Conservation (phyloP, 495 filamentous ascomycete genomes). For the Haplographium delicatum region DNA sequence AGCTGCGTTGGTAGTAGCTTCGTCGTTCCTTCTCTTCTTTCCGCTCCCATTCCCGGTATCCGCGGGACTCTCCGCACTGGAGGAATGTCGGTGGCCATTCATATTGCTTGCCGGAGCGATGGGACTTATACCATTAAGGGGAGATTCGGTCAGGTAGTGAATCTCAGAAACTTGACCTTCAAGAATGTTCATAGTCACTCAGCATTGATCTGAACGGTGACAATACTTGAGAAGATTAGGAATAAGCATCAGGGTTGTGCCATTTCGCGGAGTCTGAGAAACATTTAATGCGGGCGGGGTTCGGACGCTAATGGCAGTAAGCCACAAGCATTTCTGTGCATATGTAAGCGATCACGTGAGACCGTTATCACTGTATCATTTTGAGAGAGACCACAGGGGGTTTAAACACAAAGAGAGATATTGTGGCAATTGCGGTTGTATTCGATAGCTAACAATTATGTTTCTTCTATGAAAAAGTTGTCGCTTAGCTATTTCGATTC, state of each 20-base stretch:
- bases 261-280: not conserved
- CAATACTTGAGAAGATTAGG: not conserved
- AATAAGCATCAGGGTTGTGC: not conserved
- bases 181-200: constrained; percentile 45
- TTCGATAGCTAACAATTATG: too few relatives aligned
- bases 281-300: too few relatives aligned
- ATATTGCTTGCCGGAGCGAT: constrained; percentile 13
- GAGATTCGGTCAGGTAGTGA: constrained; percentile 37
- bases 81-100: constrained; percentile 26
- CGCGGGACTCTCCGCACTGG: constrained; percentile 27
- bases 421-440: too few relatives aligned
- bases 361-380: too few relatives aligned
- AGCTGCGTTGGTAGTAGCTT: constrained; percentile 21
- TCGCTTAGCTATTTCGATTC: too few relatives aligned
- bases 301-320: too few relatives aligned
- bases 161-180: constrained; percentile 52
- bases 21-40: constrained; percentile 40
- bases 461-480: too few relatives aligned
- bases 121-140: constrained; percentile 21
- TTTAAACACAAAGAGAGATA: too few relatives aligned
- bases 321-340: too few relatives aligned
- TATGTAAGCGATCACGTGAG: too few relatives aligned
- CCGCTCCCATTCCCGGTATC: constrained; percentile 22
- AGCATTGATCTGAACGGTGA: not conserved
- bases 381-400: too few relatives aligned